phyloP scores from a whole-genome alignment of 257 asterid species.

The Capsicum baccatum region DNA sequence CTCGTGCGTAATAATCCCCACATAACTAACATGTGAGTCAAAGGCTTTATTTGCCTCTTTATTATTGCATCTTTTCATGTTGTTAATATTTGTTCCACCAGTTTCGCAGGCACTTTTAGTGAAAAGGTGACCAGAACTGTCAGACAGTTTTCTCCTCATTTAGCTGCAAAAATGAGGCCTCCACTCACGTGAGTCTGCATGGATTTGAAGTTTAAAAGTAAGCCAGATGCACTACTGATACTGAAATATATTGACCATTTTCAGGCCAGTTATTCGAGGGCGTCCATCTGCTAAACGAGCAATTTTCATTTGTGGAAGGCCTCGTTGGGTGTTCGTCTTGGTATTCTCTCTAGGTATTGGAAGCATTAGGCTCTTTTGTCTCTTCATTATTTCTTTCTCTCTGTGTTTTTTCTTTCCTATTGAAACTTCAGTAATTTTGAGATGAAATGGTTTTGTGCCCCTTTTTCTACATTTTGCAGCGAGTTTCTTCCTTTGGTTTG shows the following conservation, averaged over 20 bases:
- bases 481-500: slow-evolving; percentile 81
- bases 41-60: neutral
- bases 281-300: slow-evolving; percentile 90
- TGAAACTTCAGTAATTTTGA: neutral
- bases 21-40: neutral
- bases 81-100: slow-evolving; percentile 47
- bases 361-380: neutral
- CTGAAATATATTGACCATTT: slow-evolving; percentile 37
- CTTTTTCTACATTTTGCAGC: slow-evolving; percentile 49
- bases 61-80: slow-evolving; percentile 33
- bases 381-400: neutral
- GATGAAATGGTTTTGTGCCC: slow-evolving; percentile 16
- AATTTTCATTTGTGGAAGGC: slow-evolving; percentile 86
- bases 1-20: neutral
- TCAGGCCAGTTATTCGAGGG: slow-evolving; percentile 96
- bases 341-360: slow-evolving; percentile 60
- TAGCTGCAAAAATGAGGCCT: slow-evolving; percentile 99
- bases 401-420: neutral
- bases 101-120: slow-evolving; percentile 94
- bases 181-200: slow-evolving; percentile 70
- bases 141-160: slow-evolving; percentile 91
- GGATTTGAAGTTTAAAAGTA: slow-evolving; percentile 13
- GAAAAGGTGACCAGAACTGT: slow-evolving; percentile 91
- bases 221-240: slow-evolving; percentile 31
- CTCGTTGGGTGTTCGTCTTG: slow-evolving; percentile 88